Evolutionary conservation across 1,284 basidiomycete species (phyloP).

Genomic region (Trichosporon faecale): DNA sequence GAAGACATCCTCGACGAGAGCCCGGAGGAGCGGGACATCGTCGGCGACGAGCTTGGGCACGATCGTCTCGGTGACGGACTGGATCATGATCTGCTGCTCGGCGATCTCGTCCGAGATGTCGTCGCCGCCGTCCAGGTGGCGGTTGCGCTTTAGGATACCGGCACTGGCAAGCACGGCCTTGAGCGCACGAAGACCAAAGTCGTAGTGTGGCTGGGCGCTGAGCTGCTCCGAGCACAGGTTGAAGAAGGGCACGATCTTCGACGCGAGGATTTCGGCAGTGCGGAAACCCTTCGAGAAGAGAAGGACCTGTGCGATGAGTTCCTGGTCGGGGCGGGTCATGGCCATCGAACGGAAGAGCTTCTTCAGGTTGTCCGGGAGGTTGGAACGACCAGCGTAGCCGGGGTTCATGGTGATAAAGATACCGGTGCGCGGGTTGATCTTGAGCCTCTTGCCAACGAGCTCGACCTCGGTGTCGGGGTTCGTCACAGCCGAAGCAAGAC

Average conservation of each 20-base stretch:
- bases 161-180: slow-evolving; percentile 96
- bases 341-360: slow-evolving; percentile 71
- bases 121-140: slow-evolving; percentile 54
- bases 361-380: slow-evolving; percentile 91
- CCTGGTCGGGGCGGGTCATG: slow-evolving; percentile 97
- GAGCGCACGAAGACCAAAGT: slow-evolving; percentile 95
- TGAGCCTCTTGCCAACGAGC: slow-evolving; percentile 89
- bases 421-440: slow-evolving; percentile 92
- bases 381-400: slow-evolving; percentile 93
- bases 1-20: slow-evolving; percentile 95
- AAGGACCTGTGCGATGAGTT: slow-evolving; percentile 99
- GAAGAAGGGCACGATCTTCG: slow-evolving; percentile 99
- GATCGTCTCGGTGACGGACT: slow-evolving; percentile 98
- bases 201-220: slow-evolving; percentile 96
- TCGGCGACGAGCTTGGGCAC: slow-evolving; percentile 97
- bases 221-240: slow-evolving; percentile 96
- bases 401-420: slow-evolving; percentile 98
- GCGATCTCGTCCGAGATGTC: slow-evolving; percentile 60
- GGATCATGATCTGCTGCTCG: slow-evolving; percentile 96
- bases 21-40: slow-evolving; percentile 89
- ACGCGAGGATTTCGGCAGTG: slow-evolving; percentile 90
- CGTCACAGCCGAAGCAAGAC: slow-evolving; percentile 72
- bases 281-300: slow-evolving; percentile 99
- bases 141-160: slow-evolving; percentile 93
- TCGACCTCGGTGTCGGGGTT: slow-evolving; percentile 88